Base-by-base conservation (phyloP, 2,329 filamentous ascomycete genomes). In the Botrytis cinerea region DNA sequence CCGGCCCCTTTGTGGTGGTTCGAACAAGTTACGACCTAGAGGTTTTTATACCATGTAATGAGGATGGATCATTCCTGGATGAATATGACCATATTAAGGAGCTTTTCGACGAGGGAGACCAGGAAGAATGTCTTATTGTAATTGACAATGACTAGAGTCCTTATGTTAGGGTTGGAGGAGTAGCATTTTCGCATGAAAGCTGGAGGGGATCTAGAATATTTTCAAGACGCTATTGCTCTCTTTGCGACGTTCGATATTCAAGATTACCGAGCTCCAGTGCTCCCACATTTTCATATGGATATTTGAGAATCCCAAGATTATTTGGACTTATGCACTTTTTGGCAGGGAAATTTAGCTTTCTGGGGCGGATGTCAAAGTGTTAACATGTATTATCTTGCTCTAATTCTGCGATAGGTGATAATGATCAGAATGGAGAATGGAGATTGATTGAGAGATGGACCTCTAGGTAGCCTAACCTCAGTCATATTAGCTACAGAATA, bases 1-100 rank as follows among this genome's bases (percentile, higher is more conserved):
- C 16, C 16, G 46, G 64, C 1, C 25, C 48, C 1, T 25, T 54
- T 18, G 32, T 68, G 66, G 48, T 10, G 1, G 2, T 68, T 6
- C 4, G 32, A 7, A 32, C 38, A 8, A 1, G 0, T 6, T 1
- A 16, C 5, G 1, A 1, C 9, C 2, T 4, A 28, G 25, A 1
- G 20, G 35, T 68, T 22, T 38, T 25, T 32, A 32, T 57, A 9
- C 25, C 48, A 57, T 43, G 48, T n/a, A 57, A 68, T 2, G 35
- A 7, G 18, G 48, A 68, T 57, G 64, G 64, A 28, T 54, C 46
- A 28, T 54, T 68, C 18, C 35, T 25, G 4, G 46, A 54, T 68
- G 16, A 54, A 54, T 68, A 54, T 54, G 46, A 54, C 9, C 8
- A 16, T 10, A 14, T 68, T 25, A 68, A 43, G 25, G 35, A 54